A percentile compares a stretch with the other conserved stretches of the same genome.
Evolutionary conservation across 345 rosid genomes (phyloP).

Genomic region (Carallia pectinifolia): DNA sequence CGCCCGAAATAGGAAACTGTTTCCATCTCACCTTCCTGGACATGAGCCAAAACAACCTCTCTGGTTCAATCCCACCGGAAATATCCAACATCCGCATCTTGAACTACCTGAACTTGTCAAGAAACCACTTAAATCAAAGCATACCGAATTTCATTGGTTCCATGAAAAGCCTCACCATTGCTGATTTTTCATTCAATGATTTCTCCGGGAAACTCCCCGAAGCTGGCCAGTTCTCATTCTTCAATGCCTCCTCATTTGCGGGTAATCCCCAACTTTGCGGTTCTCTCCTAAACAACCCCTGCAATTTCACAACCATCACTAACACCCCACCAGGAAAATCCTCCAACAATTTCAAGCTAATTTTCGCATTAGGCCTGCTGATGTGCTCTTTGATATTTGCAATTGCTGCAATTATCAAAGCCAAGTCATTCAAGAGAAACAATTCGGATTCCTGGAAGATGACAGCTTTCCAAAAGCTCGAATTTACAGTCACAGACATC

Average conservation of each 20-base stretch:
- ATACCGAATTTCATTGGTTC: conserved; percentile 62
- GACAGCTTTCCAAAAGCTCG: conserved; percentile 77
- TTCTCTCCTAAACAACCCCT: conserved; percentile 52
- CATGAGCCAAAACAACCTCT: conserved; percentile 68
- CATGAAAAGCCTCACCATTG: conserved; percentile 77
- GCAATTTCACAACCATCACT: conserved; percentile 41
- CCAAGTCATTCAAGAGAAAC: conserved; percentile 31
- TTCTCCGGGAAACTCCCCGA: conserved; percentile 77
- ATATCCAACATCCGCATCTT: conserved; percentile 51
- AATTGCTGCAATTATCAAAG: conserved; percentile 60
- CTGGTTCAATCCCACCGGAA: conserved; percentile 66
- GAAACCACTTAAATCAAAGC: conserved; percentile 61
- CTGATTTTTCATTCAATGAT: conserved; percentile 85
- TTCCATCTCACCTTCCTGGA: conserved; percentile 40
- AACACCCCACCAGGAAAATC: conserved; percentile 36
- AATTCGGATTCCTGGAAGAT: conserved; percentile 70
- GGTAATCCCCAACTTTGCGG: conserved; percentile 93
- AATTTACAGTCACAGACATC: conserved; percentile 63
- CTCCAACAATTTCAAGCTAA: conserved; percentile 51
- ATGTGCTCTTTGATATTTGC: conserved; percentile 68
- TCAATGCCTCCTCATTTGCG: conserved; percentile 75
- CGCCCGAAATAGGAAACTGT: conserved; percentile 53
- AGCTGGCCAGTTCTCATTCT: conserved; percentile 68
- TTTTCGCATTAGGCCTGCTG: conserved; percentile 70
- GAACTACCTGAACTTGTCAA: conserved; percentile 78